Evolutionary conservation across 768 basidiomycete species (phyloP).

Genomic region (Asterophora lycoperdoides): DNA sequence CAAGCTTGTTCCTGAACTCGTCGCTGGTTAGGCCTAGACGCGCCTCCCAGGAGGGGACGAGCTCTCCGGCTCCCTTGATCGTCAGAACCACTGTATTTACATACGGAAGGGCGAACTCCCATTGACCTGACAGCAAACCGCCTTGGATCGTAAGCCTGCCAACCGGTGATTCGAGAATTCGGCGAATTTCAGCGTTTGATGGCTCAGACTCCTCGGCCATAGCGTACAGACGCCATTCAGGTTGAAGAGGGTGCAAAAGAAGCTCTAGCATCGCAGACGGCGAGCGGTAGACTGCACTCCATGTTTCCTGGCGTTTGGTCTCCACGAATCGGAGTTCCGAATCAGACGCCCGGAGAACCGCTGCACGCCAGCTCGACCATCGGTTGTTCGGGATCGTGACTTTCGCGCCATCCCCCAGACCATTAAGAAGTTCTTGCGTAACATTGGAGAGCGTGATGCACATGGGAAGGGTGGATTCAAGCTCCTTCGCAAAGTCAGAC

Average conservation of each 20-base stretch:
- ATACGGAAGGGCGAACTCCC: slow-evolving; percentile 78
- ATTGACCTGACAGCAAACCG: slow-evolving; percentile 61
- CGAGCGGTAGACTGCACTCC: slow-evolving; percentile 79
- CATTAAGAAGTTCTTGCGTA: slow-evolving; percentile 47
- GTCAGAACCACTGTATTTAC: slow-evolving; percentile 51
- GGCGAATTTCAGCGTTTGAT: slow-evolving; percentile 76
- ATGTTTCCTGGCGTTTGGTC: slow-evolving; percentile 83
- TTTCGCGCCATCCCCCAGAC: slow-evolving; percentile 36
- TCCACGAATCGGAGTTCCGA: slow-evolving; percentile 78
- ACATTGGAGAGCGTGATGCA: slow-evolving; percentile 58
- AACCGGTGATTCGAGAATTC: slow-evolving; percentile 68
- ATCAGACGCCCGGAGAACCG: slow-evolving; percentile 55
- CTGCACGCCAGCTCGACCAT: slow-evolving; percentile 68
- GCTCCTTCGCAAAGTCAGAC: slow-evolving; percentile 63
- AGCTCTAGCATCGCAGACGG: slow-evolving; percentile 69
- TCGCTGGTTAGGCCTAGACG: slow-evolving; percentile 68
- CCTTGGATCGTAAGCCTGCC: slow-evolving; percentile 61
- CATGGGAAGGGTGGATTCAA: slow-evolving; percentile 87
- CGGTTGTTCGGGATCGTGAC: slow-evolving; percentile 45
- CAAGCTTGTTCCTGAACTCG: slow-evolving; percentile 60
- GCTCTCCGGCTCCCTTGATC: slow-evolving; percentile 61
- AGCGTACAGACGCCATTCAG: slow-evolving; percentile 86
- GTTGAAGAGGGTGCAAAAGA: slow-evolving; percentile 65
- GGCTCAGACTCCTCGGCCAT: slow-evolving; percentile 62
- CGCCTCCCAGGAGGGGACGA: slow-evolving; percentile 82